These are phyloP conservation scores for Arthrinium phaeospermum DNA, from an alignment of 2,329 filamentous ascomycete species.

Conservation along the genomic window DNA sequence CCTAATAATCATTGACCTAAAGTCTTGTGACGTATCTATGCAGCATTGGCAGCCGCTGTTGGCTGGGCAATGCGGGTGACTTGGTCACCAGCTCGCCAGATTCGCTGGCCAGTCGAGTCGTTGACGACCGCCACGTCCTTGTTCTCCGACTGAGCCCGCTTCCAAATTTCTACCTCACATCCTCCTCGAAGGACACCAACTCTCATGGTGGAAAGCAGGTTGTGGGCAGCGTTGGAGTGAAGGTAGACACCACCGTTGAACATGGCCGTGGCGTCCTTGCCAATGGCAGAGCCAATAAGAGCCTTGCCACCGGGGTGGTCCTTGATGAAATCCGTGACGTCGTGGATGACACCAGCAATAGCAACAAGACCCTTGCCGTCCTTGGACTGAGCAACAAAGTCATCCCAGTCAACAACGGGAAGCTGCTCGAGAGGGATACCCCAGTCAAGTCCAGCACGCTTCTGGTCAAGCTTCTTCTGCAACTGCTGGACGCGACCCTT, in stretches of 20 bases:
- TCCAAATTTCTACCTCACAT: slow-evolving; percentile 73
- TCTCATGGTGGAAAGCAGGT: slow-evolving; percentile 70
- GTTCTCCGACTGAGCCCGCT: slow-evolving; percentile 69
- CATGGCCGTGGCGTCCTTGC: slow-evolving; percentile 72
- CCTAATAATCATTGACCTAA: background rate
- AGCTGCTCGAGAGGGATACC: slow-evolving; percentile 64
- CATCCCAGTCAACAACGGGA: slow-evolving; percentile 56
- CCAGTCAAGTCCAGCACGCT: slow-evolving; percentile 68
- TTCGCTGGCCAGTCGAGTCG: slow-evolving; percentile 71
- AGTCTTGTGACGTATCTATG: slow-evolving; percentile 45
- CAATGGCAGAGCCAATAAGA: slow-evolving; percentile 67
- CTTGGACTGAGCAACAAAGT: slow-evolving; percentile 66
- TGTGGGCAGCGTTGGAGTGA: slow-evolving; percentile 72
- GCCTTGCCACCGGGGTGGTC: slow-evolving; percentile 71
- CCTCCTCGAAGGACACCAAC: slow-evolving; percentile 70
- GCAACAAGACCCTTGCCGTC: slow-evolving; percentile 68
- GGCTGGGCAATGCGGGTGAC: slow-evolving; percentile 77
- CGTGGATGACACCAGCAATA: slow-evolving; percentile 69
- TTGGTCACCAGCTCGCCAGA: slow-evolving; percentile 77
- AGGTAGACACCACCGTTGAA: slow-evolving; percentile 74
- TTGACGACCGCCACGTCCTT: slow-evolving; percentile 71
- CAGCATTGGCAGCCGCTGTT: slow-evolving; percentile 73
- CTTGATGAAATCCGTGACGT: slow-evolving; percentile 69
- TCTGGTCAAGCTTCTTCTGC: slow-evolving; percentile 72
- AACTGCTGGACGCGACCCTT: slow-evolving; percentile 70